Conservation (phyloP, 2,329 filamentous ascomycete genomes). For the Cadophora gregata region DNA sequence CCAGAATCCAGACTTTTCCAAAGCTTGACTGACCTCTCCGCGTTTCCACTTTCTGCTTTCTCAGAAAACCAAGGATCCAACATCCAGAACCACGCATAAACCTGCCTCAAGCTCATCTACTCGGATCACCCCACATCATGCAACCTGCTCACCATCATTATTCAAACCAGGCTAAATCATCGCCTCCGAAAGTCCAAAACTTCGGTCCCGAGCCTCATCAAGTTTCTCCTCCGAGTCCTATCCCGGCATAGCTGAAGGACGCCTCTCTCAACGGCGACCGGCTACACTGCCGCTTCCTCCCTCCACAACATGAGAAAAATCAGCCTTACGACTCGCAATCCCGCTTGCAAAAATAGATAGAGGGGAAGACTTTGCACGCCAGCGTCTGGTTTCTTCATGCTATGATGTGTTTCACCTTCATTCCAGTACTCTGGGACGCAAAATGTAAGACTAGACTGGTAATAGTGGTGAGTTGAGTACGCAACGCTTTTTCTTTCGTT, state of each 20-base stretch:
- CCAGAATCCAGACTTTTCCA: background rate
- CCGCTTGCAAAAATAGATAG: slow-evolving; percentile 10
- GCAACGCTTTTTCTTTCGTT: background rate
- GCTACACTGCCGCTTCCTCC: slow-evolving; percentile 6
- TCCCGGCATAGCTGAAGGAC: slow-evolving; percentile 7
- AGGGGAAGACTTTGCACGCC: background rate
- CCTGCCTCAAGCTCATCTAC: background rate
- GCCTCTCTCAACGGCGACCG: background rate
- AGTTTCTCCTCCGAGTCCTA: background rate
- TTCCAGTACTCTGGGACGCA: background rate
- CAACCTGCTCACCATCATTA: background rate
- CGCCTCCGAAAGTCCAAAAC: background rate
- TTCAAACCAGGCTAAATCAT: background rate
- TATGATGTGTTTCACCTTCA: background rate
- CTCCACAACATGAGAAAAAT: background rate
- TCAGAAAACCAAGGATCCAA: background rate
- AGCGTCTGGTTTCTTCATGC: background rate
- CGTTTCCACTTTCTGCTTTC: background rate
- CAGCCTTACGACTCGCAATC: slow-evolving; percentile 5
- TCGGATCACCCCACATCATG: slow-evolving; percentile 3
- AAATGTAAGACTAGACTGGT: background rate
- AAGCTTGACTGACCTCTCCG: background rate
- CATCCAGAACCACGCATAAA: slow-evolving; percentile 6
- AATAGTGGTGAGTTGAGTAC: background rate
- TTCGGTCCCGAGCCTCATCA: slow-evolving; percentile 7